Base-by-base conservation (phyloP, 177 flowering plant genomes). In the Vitis hybrid region DNA sequence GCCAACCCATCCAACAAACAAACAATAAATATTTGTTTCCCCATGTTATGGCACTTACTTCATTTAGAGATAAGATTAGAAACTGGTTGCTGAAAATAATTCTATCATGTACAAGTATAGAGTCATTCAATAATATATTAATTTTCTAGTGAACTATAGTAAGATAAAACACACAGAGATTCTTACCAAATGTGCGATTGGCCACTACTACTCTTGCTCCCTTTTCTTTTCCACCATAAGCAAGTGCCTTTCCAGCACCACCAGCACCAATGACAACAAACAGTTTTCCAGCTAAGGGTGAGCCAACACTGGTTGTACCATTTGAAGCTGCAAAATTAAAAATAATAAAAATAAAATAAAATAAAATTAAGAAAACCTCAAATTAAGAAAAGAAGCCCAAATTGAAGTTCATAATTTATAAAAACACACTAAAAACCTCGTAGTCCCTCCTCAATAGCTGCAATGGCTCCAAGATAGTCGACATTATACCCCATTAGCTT, bases 191-290 rank as follows among this genome's bases (percentile, higher is more conserved):
- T 29, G 81, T 75, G 33, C 76, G 70, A 69, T 79, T 79, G 50
- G 79, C 82, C 16, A 79, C 74, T 2, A 76, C 79, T 3, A 79
- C 79, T 64, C 79, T 73, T 55, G 82, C 82, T 33, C 82, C 82
- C 73, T 76, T 79, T 51, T 70, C 77, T 26, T 70, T 45, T 60
- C 74, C 82, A 70, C 82, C 82, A 76, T 70, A 79, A 19, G 82
- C 79, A 51, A 79, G 79, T 39, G 82, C 79, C 63, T 76, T 75
- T 48, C 76, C 82, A 33, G 82, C 79, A 3, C 82, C 79, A n/a
- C 82, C 82, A 67, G 82, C 82, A 18, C 82, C 82, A 49, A 79
- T 73, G 16, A 79, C 79, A 11, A 79, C 79, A 70, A 79, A 76
- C 15, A 79, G 69, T 51, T 70, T 76, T 15, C 82, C 82, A 45